A percentile compares a stretch with the other conserved stretches of the same genome.
These are phyloP conservation scores for Pythium rishiriense DNA, from an alignment of 352 stramenopile species.

Conservation along the genomic window DNA sequence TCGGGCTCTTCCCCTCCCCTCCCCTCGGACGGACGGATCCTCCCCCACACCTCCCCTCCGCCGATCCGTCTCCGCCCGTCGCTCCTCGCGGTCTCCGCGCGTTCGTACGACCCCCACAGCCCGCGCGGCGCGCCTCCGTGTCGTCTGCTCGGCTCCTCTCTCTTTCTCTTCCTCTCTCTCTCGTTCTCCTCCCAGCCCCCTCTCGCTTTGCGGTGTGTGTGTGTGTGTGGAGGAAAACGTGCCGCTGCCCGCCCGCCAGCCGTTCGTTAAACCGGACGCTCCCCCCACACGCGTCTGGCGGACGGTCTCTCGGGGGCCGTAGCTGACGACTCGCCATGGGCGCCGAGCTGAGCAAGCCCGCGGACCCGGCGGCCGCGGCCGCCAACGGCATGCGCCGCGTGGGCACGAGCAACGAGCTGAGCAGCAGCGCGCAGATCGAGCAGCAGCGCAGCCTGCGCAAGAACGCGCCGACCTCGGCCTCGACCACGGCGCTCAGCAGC, in stretches of 20 bases:
- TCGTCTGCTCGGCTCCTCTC: not conserved
- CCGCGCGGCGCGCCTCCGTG: not conserved
- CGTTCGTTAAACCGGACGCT: not conserved
- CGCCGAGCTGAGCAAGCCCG: conserved; percentile 64
- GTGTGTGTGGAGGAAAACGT: no score
- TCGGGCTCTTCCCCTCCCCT: not conserved
- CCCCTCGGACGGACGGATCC: not conserved
- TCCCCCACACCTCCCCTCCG: not conserved
- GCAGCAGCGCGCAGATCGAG: conserved; percentile 33
- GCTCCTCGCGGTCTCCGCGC: conserved; percentile 9
- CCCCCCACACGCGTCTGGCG: not conserved
- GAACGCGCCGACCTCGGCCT: conserved; percentile 44
- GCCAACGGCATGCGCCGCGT: conserved; percentile 57
- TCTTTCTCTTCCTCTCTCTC: not conserved
- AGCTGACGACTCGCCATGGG: conserved; percentile 40
- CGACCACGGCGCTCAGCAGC: conserved; percentile 56
- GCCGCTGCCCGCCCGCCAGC: not conserved
- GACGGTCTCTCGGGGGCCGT: not conserved
- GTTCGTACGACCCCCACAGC: not conserved
- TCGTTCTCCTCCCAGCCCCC: not conserved
- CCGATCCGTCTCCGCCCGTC: conserved; percentile 5
- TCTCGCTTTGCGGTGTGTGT: no score
- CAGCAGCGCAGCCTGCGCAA: conserved; percentile 34
- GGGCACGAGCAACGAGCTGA: conserved; percentile 64
- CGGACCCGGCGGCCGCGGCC: conserved; percentile 25